Conservation (phyloP, 2,329 filamentous ascomycete genomes). For the Pestalotiopsis sp. region DNA sequence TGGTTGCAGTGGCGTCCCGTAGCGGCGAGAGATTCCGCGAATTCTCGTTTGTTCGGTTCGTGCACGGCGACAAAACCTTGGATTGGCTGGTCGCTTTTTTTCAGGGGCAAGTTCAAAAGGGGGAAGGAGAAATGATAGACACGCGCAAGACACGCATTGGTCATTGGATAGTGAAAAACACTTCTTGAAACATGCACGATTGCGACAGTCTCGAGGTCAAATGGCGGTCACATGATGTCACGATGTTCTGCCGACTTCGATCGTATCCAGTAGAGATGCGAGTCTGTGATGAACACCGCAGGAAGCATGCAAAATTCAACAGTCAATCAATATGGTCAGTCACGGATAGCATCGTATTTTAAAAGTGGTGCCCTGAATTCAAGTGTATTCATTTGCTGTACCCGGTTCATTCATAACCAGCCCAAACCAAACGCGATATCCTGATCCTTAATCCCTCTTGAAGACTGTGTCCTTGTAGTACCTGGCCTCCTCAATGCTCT, state of each 20-base stretch:
- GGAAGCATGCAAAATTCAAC: background rate
- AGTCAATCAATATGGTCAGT: too few species aligned
- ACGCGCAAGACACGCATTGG: background rate
- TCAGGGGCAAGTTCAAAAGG: background rate
- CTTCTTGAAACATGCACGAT: background rate
- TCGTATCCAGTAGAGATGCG: background rate
- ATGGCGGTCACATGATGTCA: background rate
- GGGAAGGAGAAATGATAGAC: background rate
- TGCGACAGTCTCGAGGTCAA: background rate
- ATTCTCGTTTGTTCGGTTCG: background rate
- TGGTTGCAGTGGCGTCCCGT: background rate
- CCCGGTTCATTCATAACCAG: background rate
- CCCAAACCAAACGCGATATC: background rate
- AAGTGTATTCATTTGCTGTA: too few species aligned
- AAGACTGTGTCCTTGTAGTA: conserved; percentile 81
- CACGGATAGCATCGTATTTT: too few species aligned
- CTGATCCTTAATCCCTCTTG: conserved; percentile 4
- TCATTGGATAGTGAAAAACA: background rate
- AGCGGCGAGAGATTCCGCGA: conserved; percentile 12
- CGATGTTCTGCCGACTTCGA: background rate
- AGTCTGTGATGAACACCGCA: background rate
- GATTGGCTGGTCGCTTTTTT: background rate
- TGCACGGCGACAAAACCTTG: conserved; percentile 1
- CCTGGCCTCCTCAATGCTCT: conserved; percentile 90
- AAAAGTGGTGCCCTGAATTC: too few species aligned